phyloP scores from a whole-genome alignment of 768 basidiomycete species.

The Boletus huronensis region DNA sequence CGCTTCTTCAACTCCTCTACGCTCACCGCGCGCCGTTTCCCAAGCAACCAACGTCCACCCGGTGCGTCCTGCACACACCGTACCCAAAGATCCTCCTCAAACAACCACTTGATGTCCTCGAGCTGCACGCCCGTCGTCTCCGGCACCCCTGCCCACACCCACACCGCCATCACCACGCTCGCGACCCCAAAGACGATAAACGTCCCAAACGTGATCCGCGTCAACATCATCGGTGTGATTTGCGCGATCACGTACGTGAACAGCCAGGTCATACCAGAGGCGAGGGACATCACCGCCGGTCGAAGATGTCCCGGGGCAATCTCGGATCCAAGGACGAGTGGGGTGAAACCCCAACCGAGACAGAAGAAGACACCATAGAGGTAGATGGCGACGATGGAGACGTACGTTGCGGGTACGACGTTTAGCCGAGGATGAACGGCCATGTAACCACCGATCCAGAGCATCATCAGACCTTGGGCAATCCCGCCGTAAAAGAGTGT shows the following conservation, averaged over 20 bases:
- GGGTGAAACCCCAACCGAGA: constrained; percentile 33
- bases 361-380: constrained; percentile 36
- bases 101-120: constrained; percentile 37
- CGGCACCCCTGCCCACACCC: constrained; percentile 36
- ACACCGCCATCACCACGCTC: constrained; percentile 30
- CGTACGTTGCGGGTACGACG: constrained; percentile 31
- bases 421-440: constrained; percentile 28
- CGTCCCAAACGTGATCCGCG: constrained; percentile 27
- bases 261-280: constrained; percentile 33
- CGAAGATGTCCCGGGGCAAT: constrained; percentile 37
- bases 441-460: constrained; percentile 34
- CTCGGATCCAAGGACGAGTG: constrained; percentile 35
- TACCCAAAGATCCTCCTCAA: constrained; percentile 29
- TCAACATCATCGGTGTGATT: constrained; percentile 36
- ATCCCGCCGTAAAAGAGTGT: constrained; percentile 37
- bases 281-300: constrained; percentile 30
- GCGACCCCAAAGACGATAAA: constrained; percentile 33
- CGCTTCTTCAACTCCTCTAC: constrained; percentile 26
- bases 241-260: constrained; percentile 38
- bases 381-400: constrained; percentile 36
- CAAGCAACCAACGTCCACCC: constrained; percentile 28
- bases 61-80: constrained; percentile 34
- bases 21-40: constrained; percentile 20
- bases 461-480: constrained; percentile 35
- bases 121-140: constrained; percentile 40